phyloP scores from a whole-genome alignment of 768 basidiomycete genomes.

The Russula lepida region DNA sequence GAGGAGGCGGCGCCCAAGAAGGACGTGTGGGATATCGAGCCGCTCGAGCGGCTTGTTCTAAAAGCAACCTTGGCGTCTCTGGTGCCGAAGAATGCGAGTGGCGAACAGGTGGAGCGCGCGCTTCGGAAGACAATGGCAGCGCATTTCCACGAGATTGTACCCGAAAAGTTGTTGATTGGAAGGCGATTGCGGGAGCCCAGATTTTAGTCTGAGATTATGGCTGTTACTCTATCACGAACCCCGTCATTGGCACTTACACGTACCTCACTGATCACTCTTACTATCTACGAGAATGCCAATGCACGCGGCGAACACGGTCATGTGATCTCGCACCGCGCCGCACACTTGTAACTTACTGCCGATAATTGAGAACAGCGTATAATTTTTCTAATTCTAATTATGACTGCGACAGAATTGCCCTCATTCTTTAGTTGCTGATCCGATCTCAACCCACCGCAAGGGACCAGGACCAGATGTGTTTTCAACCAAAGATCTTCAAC shows the following conservation, averaged over 20 bases:
- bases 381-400: too few species aligned
- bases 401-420: too few species aligned
- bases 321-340: too few species aligned
- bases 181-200: constrained; percentile 4
- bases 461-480: too few species aligned
- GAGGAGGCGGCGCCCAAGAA: neutral
- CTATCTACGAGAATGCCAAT: too few species aligned
- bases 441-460: too few species aligned
- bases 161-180: constrained; percentile 4
- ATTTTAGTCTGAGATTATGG: neutral
- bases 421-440: too few species aligned
- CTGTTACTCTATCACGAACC: neutral
- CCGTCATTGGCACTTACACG: neutral
- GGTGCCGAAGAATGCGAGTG: neutral
- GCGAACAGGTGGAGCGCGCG: neutral
- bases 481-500: too few species aligned
- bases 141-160: constrained; percentile 9
- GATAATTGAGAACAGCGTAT: too few species aligned
- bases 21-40: constrained; percentile 13
- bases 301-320: too few species aligned
- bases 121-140: constrained; percentile 1
- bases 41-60: constrained; percentile 14
- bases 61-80: constrained; percentile 3
- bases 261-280: too few species aligned
- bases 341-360: too few species aligned